Percentiles rank a stretch among this genome's conserved stretches.
Conservation (phyloP, 1,284 basidiomycete species). For the Sphaerobolus stellatus region DNA sequence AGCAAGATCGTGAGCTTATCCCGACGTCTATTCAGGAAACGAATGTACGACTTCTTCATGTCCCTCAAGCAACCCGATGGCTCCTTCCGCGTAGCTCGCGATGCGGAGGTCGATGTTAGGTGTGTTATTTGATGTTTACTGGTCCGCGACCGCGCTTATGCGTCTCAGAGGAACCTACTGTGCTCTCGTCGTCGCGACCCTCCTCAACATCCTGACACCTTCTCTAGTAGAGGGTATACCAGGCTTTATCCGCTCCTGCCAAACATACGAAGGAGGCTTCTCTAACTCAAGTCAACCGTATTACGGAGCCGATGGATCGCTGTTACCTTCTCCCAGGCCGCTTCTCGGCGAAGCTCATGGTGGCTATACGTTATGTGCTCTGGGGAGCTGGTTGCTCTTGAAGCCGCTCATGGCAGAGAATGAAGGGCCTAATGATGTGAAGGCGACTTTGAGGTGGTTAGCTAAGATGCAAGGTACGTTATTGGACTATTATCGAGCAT, state of each 20-base stretch:
- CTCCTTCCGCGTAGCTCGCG: conserved; percentile 85
- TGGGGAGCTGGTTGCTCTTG: conserved; percentile 83
- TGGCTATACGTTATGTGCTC: conserved; percentile 93
- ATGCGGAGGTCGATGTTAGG: conserved; percentile 94
- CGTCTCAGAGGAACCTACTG: conserved; percentile 69
- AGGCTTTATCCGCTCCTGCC: conserved; percentile 75
- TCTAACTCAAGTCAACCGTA: conserved; percentile 79
- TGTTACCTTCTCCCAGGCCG: conserved; percentile 47
- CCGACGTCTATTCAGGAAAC: conserved; percentile 43
- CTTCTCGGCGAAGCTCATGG: conserved; percentile 94
- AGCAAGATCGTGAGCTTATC: neutral
- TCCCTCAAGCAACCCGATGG: conserved; percentile 93
- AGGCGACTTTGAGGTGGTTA: conserved; percentile 79
- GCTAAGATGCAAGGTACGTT: conserved; percentile 78
- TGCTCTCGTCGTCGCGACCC: conserved; percentile 64
- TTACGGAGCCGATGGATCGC: conserved; percentile 30
- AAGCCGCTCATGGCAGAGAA: conserved; percentile 45
- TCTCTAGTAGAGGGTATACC: conserved; percentile 73
- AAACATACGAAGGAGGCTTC: conserved; percentile 98
- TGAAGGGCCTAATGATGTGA: conserved; percentile 49
- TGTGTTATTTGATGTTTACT: conserved; percentile 29
- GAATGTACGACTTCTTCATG: conserved; percentile 89
- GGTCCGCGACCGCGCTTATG: conserved; percentile 32
- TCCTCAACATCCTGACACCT: conserved; percentile 84
- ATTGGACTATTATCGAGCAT: neutral